Evolutionary conservation across 441 rosid genomes (phyloP).

Genomic region (Brassica balearica): DNA sequence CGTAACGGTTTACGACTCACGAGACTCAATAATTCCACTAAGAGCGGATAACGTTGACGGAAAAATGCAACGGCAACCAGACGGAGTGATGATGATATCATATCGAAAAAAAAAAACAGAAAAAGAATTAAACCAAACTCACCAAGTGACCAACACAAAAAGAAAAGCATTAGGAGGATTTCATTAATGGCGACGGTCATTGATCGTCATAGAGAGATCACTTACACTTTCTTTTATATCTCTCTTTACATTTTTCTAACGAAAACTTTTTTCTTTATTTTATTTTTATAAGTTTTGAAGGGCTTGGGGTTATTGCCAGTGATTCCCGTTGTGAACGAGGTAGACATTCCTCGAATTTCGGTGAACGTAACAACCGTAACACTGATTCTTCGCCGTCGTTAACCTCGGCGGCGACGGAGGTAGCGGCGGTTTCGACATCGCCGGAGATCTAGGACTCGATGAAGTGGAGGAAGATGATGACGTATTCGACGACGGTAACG

Average conservation of each 20-base stretch:
- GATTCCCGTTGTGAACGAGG: slow-evolving; percentile 73
- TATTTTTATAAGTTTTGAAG: no score
- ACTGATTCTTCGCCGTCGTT: slow-evolving; percentile 48
- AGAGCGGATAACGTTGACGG: slow-evolving; percentile 24
- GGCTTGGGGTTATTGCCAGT: slow-evolving; percentile 62
- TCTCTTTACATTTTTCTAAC: slow-evolving; percentile 32
- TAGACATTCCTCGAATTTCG: slow-evolving; percentile 59
- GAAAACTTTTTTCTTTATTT: background rate
- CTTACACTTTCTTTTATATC: slow-evolving; percentile 24
- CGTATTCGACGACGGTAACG: slow-evolving; percentile 34
- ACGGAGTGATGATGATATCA: background rate
- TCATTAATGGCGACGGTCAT: slow-evolving; percentile 42
- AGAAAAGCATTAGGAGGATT: slow-evolving; percentile 15
- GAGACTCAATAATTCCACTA: background rate
- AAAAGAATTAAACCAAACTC: slow-evolving; percentile 16
- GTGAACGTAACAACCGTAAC: slow-evolving; percentile 53
- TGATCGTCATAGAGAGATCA: slow-evolving; percentile 32
- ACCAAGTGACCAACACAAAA: slow-evolving; percentile 27
- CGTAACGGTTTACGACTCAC: background rate
- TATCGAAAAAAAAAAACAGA: background rate
- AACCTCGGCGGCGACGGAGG: slow-evolving; percentile 48
- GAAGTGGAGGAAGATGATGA: slow-evolving; percentile 48
- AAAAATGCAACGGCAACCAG: background rate
- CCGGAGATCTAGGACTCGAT: slow-evolving; percentile 50
- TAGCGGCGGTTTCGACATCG: slow-evolving; percentile 47